Conservation (phyloP, 352 stramenopile species). For the Globisporangium cystogenes region DNA sequence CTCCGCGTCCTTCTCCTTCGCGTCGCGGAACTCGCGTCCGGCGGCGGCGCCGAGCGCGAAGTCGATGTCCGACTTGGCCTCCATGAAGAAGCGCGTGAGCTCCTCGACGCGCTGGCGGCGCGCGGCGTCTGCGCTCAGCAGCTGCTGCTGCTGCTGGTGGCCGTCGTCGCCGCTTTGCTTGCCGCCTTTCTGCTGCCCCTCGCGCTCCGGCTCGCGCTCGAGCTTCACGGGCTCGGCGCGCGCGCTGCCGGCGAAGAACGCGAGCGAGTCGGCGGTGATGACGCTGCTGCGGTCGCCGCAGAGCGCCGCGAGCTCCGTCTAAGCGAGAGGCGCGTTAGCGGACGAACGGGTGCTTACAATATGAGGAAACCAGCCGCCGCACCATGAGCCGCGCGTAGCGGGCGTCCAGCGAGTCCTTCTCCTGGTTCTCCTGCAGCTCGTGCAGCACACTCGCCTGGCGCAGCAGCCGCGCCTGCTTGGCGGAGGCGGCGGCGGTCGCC, state of each 20-base stretch:
- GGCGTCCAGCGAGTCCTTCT: slow-evolving; percentile 63
- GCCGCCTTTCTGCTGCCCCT: slow-evolving; percentile 15
- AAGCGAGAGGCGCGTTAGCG: not conserved
- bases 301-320: slow-evolving; percentile 61
- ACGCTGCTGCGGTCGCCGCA: slow-evolving; percentile 73
- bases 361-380: not conserved
- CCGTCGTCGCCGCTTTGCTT: slow-evolving; percentile 14
- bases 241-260: slow-evolving; percentile 50
- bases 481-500: slow-evolving; percentile 1
- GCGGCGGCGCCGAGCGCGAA: slow-evolving; percentile 75
- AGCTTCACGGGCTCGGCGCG: slow-evolving; percentile 72
- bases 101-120: slow-evolving; percentile 80
- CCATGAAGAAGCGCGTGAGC: slow-evolving; percentile 87
- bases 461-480: slow-evolving; percentile 24
- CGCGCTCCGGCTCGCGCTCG: slow-evolving; percentile 49
- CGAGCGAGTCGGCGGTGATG: slow-evolving; percentile 67
- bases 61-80: slow-evolving; percentile 87
- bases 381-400: slow-evolving; percentile 78
- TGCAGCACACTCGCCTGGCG: slow-evolving; percentile 75
- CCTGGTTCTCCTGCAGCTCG: slow-evolving; percentile 71
- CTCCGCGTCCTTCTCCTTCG: slow-evolving; percentile 62
- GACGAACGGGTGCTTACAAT: not conserved
- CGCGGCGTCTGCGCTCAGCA: slow-evolving; percentile 70
- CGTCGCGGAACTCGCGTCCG: slow-evolving; percentile 58
- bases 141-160: slow-evolving; percentile 31